Evolutionary conservation across 2,329 filamentous ascomycete genomes (phyloP), one percentile per base, ranked within the genome.

Genomic region (Lasiodiplodia hormozganensis): DNA sequence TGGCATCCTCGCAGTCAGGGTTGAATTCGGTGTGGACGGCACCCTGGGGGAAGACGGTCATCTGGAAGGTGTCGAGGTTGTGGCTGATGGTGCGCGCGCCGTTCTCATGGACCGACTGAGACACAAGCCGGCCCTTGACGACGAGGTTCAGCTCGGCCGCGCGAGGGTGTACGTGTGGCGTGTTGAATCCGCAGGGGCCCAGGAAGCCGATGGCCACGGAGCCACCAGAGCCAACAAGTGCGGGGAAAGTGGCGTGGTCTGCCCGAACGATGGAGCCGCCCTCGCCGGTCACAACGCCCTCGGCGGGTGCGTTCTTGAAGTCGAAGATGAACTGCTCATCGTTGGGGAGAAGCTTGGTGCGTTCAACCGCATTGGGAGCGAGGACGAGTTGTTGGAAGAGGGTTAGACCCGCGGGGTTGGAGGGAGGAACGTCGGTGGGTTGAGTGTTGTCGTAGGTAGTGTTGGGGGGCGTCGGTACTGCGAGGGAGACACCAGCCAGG

Each of bases 1-100:
- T 78, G 67, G 83, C 84, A 43, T 82, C 76, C 7, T 34, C 31
- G 8, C 31, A 34, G 8, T 34, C 31, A 10, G 31, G 31, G 31
- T 34, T 34, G 31, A 82, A 86, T 73, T 87, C 84, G 8, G 82
- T 85, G 77, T 89, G 87, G 25, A 87, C 74, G 6, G 82, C 80
- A 31, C 86, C 87, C 74, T 84, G 82, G 72, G 84, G 85, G 78
- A 88, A 87, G 58, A 85, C 82, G 2, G 84, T 85, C 78, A 86
- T 84, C 76, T 85, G 81, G 75, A 81, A 81, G 69, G 78, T 75
- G 12, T 72, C 72, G 49, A 88, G 75, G 38, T 72, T 76, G 71
- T 78, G 79, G 62, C 67, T 66, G 68, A 82, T 47, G 16, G 71
- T 71, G n/a, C 70, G 69, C 14, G 71, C 84, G 78, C 71, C 71